Percentiles rank a stretch among this genome's conserved stretches.
Conservation (phyloP, 208 protist species). For the Acanthamoeba lenticulata region DNA sequence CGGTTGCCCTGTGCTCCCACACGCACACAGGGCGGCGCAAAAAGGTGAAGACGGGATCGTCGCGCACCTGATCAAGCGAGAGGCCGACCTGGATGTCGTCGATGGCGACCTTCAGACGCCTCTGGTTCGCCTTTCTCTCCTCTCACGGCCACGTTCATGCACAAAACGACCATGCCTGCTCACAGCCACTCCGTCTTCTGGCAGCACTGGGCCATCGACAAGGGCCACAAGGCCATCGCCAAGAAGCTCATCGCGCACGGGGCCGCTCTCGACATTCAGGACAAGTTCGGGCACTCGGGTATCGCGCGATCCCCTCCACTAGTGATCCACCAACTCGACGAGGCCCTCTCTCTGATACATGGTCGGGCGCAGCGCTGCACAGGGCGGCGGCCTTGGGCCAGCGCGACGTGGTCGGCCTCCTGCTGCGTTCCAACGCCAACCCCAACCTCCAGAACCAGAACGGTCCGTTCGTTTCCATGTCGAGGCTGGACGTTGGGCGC, state of each 20-base stretch:
- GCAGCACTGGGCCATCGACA: not conserved
- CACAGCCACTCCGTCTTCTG: not conserved
- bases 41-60: not conserved
- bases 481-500: not conserved
- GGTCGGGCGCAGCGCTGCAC: not conserved
- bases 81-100: not conserved
- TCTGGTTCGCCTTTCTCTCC: not conserved
- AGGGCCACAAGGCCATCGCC: not conserved
- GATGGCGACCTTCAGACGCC: conserved; percentile 3
- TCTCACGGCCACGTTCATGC: not conserved
- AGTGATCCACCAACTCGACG: too few species aligned
- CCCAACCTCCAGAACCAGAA: conserved; percentile 4
- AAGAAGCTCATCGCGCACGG: not conserved
- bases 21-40: not conserved
- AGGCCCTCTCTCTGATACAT: too few species aligned
- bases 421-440: not conserved
- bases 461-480: not conserved
- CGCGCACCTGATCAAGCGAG: not conserved
- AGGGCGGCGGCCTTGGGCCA: conserved; percentile 9
- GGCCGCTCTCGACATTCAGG: not conserved
- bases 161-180: not conserved
- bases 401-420: not conserved
- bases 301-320: too few species aligned
- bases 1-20: not conserved
- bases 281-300: not conserved